Evolutionary conservation across 768 basidiomycete genomes (phyloP), one percentile per base, ranked within the genome.

Genomic region (Pilatotrama ljubarskyi): DNA sequence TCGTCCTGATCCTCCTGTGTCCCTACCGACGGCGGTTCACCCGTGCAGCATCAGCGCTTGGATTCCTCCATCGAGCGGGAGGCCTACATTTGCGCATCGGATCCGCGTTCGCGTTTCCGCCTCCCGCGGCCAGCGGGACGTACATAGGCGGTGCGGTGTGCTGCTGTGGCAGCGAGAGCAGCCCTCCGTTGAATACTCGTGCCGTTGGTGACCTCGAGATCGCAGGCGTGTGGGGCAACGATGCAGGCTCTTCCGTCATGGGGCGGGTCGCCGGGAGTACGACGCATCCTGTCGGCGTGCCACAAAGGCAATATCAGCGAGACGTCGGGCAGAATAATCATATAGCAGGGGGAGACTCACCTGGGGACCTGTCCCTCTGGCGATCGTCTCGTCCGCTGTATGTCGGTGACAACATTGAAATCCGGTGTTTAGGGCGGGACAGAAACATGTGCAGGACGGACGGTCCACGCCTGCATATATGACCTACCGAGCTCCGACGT

Each of bases 1-100:
- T 73, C 64, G 62, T 85, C 73, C 62, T 85, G 83, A 0, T 83
- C 78, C 50, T 76, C 71, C 59, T 84, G 83, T 0, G 81, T 77
- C 35, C 72, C 79, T 80, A 50, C 17, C 51, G 5, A 22, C 20
- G 49, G 58, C 14, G 14, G 10, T n/a, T 24, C n/a, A 2, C 25
- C 24, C 47, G 10, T 9, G 47, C 17, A 7, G 49, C 32, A 36
- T 50, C 49, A 50, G 29, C 29, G 5, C 29, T 32, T 10, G 29
- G 5, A 5, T 10, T 10, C 10, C 29, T 32, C 29, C 29, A 4
- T 32, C 10, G 10, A 32, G 20, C 5, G 7, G 13, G 8, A 11
- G n/a, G 20, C 32, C 0, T 35, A 56, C 55, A 57, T 35, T 49
- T 57, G 3, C 55, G 55, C 1, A 37, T 20, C 5, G 17, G 7